phyloP scores from a whole-genome alignment of 768 basidiomycete genomes.

The Trametes maxima region DNA sequence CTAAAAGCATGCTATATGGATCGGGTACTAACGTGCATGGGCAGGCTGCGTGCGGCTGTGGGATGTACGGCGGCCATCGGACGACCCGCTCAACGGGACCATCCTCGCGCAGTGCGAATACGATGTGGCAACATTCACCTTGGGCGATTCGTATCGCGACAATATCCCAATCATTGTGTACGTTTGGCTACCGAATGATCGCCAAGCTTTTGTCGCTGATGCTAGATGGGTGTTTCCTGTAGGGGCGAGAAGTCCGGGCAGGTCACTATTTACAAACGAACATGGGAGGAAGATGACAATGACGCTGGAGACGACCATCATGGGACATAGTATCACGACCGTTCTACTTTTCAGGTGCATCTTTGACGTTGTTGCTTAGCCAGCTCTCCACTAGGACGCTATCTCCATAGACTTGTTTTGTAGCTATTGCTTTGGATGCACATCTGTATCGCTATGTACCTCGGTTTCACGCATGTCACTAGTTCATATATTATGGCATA shows the following conservation, averaged over 20 bases:
- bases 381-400: not conserved
- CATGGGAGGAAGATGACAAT: not conserved
- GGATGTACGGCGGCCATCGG: conserved; percentile 52
- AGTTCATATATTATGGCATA: not conserved
- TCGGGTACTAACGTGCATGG: conserved; percentile 6
- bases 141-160: conserved; percentile 55
- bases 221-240: not conserved
- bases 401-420: not conserved
- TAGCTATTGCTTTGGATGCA: not conserved
- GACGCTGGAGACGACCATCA: not conserved
- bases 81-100: conserved; percentile 45
- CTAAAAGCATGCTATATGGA: not conserved
- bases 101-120: conserved; percentile 55
- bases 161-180: conserved; percentile 66
- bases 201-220: not conserved
- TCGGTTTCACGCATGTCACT: no score
- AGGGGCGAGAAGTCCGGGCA: conserved; percentile 22
- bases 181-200: conserved; percentile 25
- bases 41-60: conserved; percentile 73
- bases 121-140: conserved; percentile 59
- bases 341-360: not conserved
- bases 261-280: conserved; percentile 16
- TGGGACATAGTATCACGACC: not conserved
- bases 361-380: not conserved
- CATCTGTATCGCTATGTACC: not conserved